Conservation (phyloP, 2,329 filamentous ascomycete genomes). For the Aspergillus clavatus region DNA sequence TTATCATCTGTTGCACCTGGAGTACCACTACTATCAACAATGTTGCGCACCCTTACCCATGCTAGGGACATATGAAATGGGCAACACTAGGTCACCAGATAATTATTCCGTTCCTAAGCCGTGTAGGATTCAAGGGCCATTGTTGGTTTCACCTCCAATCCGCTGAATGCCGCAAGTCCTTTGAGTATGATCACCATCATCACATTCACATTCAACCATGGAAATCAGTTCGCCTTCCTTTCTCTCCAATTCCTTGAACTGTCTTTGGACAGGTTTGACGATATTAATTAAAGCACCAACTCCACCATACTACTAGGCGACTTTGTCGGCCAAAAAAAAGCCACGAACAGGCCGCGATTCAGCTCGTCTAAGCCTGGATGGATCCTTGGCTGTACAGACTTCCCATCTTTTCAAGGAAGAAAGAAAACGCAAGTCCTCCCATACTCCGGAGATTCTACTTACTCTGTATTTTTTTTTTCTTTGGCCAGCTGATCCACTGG, state of each 20-base stretch:
- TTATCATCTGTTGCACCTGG: background rate
- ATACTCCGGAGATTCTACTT: too few relatives aligned
- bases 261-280: slow-evolving; percentile 3
- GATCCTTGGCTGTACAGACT: background rate
- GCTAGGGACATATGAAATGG: slow-evolving; percentile 10
- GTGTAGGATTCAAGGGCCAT: too few relatives aligned
- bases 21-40: background rate
- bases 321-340: too few relatives aligned
- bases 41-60: slow-evolving; percentile 6
- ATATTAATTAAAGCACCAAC: slow-evolving; percentile 1
- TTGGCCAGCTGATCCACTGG: background rate
- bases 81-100: background rate
- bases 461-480: too few relatives aligned
- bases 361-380: background rate
- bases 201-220: slow-evolving; percentile 6
- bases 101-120: slow-evolving; percentile 4
- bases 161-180: slow-evolving; percentile 5
- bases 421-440: too few relatives aligned
- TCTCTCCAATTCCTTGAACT: background rate
- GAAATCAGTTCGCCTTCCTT: background rate
- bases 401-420: background rate
- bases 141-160: too few relatives aligned
- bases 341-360: background rate
- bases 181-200: slow-evolving; percentile 7
- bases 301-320: background rate